Percentiles rank a stretch among this genome's conserved stretches.
phyloP scores from a whole-genome alignment of 345 rosid genomes.

The Melaleuca quinquenervia region DNA sequence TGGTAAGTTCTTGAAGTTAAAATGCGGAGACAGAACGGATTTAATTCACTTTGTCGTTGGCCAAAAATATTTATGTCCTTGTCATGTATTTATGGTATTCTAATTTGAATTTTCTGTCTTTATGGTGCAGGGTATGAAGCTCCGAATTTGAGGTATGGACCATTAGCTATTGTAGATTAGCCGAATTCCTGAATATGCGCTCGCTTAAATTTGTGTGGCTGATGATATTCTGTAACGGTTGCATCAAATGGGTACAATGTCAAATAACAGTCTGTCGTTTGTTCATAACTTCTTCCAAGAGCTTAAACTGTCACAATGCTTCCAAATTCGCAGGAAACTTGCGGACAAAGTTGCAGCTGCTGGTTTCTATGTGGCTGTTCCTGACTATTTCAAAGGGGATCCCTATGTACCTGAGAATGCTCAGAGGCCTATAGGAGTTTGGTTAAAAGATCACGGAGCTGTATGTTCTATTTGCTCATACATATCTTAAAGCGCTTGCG shows the following conservation, averaged over 20 bases:
- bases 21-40: not conserved
- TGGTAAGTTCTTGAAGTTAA: not conserved
- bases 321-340: slow-evolving; percentile 34
- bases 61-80: not conserved
- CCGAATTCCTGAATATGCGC: not conserved
- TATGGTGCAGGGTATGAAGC: slow-evolving; percentile 60
- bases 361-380: slow-evolving; percentile 63
- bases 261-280: not conserved
- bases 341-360: slow-evolving; percentile 74
- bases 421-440: slow-evolving; percentile 30
- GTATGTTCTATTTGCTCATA: slow-evolving; percentile 28
- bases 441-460: slow-evolving; percentile 55
- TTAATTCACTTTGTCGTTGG: not conserved
- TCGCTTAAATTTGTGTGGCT: not conserved
- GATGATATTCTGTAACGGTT: not conserved
- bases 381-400: slow-evolving; percentile 61
- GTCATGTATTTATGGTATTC: not conserved
- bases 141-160: slow-evolving; percentile 61
- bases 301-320: not conserved
- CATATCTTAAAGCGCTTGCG: not conserved
- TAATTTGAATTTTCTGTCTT: not conserved
- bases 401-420: slow-evolving; percentile 29
- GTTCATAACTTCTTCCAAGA: not conserved
- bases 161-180: not conserved
- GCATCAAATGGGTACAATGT: not conserved